Conservation (phyloP, 2,329 filamentous ascomycete genomes). For the Alternaria atra region DNA sequence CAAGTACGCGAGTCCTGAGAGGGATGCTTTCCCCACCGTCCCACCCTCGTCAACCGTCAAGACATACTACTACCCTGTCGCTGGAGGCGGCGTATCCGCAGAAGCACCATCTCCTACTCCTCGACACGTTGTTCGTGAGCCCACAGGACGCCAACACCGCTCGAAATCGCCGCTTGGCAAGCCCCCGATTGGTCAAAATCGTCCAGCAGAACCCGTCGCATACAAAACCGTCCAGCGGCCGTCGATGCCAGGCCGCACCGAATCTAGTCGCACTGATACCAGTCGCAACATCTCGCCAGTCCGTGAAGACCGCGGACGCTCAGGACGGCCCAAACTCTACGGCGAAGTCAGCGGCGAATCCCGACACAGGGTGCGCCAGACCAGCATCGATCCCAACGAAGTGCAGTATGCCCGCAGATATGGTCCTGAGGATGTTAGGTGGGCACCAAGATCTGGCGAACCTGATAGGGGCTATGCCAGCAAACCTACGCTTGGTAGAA, state of each 20-base stretch:
- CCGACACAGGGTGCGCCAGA: constrained; percentile 30
- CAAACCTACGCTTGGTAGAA: constrained; percentile 38
- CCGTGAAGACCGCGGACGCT: constrained; percentile 39
- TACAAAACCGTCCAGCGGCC: constrained; percentile 22
- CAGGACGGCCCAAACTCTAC: constrained; percentile 31
- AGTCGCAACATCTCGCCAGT: constrained; percentile 37
- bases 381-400: constrained; percentile 44
- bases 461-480: constrained; percentile 30
- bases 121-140: constrained; percentile 47
- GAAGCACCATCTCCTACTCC: constrained; percentile 36
- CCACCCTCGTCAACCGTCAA: constrained; percentile 26
- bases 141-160: constrained; percentile 36
- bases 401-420: constrained; percentile 42
- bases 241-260: constrained; percentile 31
- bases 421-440: constrained; percentile 51
- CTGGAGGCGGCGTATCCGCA: constrained; percentile 34
- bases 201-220: constrained; percentile 30
- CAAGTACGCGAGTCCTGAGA: constrained; percentile 25
- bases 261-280: constrained; percentile 34
- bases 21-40: constrained; percentile 30
- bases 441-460: constrained; percentile 35
- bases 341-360: constrained; percentile 32
- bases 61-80: constrained; percentile 41
- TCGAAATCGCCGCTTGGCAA: constrained; percentile 43
- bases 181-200: constrained; percentile 47